These are phyloP conservation scores for Tolypocladium album DNA, from an alignment of 2,329 filamentous ascomycete genomes.

Conservation along the genomic window DNA sequence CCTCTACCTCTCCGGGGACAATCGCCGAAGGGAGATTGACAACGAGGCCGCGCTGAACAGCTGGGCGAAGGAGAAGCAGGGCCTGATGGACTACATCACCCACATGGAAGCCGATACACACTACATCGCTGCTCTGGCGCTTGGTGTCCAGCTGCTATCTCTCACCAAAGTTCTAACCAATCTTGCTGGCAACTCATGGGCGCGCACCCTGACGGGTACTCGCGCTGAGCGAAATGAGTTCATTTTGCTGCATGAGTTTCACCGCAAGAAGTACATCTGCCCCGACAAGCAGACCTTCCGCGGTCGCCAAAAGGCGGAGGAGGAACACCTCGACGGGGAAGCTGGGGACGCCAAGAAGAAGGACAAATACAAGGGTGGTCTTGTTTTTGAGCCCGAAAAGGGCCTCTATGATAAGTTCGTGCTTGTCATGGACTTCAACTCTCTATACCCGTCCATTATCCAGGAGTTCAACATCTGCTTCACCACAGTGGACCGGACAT, in stretches of 20 bases:
- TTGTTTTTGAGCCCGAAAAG: constrained; percentile 96
- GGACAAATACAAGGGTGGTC: constrained; percentile 97
- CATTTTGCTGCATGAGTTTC: constrained; percentile 94
- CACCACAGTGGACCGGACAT: constrained; percentile 79
- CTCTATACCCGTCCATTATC: constrained; percentile 94
- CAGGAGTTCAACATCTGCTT: constrained; percentile 99
- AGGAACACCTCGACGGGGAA: constrained; percentile 59
- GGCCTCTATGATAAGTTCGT: constrained; percentile 97
- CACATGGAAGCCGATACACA: constrained; percentile 95
- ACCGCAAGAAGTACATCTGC: constrained; percentile 95
- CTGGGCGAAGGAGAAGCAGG: constrained; percentile 68
- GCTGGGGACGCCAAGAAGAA: constrained; percentile 80
- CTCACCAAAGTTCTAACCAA: constrained; percentile 94
- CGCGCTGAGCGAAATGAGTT: constrained; percentile 97
- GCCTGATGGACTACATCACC: constrained; percentile 84
- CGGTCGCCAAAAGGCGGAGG: constrained; percentile 60
- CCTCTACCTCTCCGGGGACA: constrained; percentile 67
- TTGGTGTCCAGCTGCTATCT: constrained; percentile 84
- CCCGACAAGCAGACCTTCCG: constrained; percentile 86
- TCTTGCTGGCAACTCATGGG: constrained; percentile 96
- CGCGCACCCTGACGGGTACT: constrained; percentile 87
- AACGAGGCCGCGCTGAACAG: constrained; percentile 78
- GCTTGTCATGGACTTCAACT: constrained; percentile 99
- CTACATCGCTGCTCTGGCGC: constrained; percentile 82
- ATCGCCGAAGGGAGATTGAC: constrained; percentile 72